phyloP scores from a whole-genome alignment of 2,329 filamentous ascomycete genomes.

The Aspergillus novoparasiticus region DNA sequence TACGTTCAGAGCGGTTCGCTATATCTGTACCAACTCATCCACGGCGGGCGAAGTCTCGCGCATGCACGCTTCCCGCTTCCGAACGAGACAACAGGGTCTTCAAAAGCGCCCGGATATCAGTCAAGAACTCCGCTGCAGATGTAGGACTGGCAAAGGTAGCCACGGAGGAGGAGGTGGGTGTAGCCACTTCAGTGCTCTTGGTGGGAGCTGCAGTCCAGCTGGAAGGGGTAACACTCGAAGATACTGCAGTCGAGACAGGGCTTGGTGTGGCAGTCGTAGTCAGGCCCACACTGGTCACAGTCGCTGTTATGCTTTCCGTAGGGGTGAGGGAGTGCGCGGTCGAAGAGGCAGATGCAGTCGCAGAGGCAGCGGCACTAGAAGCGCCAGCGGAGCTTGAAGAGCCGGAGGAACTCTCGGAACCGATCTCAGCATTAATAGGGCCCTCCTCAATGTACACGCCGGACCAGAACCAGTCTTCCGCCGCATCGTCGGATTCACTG shows the following conservation, averaged over 20 bases:
- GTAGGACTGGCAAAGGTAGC: not conserved
- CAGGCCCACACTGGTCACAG: not conserved
- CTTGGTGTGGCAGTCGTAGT: not conserved
- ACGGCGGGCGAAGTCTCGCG: not conserved
- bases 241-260: not conserved
- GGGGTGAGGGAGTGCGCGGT: not conserved
- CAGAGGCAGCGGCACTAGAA: not conserved
- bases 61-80: not conserved
- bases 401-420: not conserved
- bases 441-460: slow-evolving; percentile 70
- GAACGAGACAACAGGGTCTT: not conserved
- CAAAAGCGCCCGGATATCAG: not conserved
- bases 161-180: not conserved
- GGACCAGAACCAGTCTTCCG: slow-evolving; percentile 72
- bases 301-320: not conserved
- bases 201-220: not conserved
- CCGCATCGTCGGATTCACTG: slow-evolving; percentile 54
- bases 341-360: not conserved
- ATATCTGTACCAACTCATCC: not conserved
- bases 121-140: not conserved
- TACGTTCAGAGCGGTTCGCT: not conserved
- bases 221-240: not conserved
- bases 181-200: not conserved
- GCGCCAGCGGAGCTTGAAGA: not conserved
- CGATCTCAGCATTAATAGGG: not conserved